Evolutionary conservation across 345 rosid genomes (phyloP), one percentile per base, ranked within the genome.

Genomic region (Rhodamnia rubescens): DNA sequence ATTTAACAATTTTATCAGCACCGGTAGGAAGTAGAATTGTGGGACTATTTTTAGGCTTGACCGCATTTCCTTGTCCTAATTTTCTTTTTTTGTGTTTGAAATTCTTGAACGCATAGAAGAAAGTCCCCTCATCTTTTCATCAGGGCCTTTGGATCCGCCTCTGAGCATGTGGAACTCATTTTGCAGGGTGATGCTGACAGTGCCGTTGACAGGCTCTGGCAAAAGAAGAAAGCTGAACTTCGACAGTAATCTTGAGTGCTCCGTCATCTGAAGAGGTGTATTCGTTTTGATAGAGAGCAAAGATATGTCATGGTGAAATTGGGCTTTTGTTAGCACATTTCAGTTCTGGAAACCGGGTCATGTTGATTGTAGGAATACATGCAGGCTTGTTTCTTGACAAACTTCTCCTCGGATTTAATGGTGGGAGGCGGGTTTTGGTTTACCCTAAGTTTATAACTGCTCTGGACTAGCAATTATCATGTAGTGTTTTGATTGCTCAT

Each of bases 131-230:
- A 49, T 42, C 36, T 32, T 27, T 8, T 18, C 18, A 10, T 13
- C 15, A 52, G 18, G 4, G 5, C 0, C 54, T 11, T 83, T 13
- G 42, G 7, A 27, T 44, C 5, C 3, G 11, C 1, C 15, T 13
- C 29, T 85, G 42, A 61, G 47, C 7, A 50, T 8, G 20, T 32
- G 47, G 44, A 47, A 57, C 27, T 74, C 47, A 83, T 40, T 42
- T 86, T 91, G 86, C 87, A 92, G 93, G 95, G 92, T 55, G 93
- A 91, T 85, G 94, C 90, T 16, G 94, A 92, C 87, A 92, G 93
- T 83, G 92, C 87, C 29, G 20, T 92, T 14, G 95, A 91, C 80
- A 89, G 92, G 90, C 92, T 91, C 26, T 93, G 96, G 96, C 93
- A 90, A 84, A 92, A 92, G 91, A 93, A 91, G 91, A 90, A 82